phyloP scores from a whole-genome alignment of 495 filamentous ascomycete genomes.

The Tuber calosporum region DNA sequence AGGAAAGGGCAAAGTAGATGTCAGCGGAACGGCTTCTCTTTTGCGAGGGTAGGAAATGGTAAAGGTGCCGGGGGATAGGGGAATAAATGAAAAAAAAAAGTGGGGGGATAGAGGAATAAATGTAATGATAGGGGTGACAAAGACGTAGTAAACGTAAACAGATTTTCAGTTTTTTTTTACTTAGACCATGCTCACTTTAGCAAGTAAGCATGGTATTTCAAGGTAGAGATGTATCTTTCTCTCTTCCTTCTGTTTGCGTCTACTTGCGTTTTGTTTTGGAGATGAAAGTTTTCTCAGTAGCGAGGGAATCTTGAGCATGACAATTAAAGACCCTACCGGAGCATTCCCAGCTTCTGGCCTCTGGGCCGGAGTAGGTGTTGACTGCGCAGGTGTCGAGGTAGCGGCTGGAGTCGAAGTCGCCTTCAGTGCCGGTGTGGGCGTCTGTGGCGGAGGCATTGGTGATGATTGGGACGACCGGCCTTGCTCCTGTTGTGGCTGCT shows the following conservation, averaged over 20 bases:
- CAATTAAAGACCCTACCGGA: background rate
- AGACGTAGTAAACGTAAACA: slow-evolving; percentile 3
- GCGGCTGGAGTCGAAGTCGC: slow-evolving; percentile 4
- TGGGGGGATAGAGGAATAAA: slow-evolving; percentile 21
- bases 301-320: slow-evolving; percentile 20
- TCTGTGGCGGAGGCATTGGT: slow-evolving; percentile 13
- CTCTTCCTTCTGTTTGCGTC: background rate
- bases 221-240: background rate
- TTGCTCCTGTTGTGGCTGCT: slow-evolving; percentile 9
- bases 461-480: slow-evolving; percentile 12
- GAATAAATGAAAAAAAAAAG: slow-evolving; percentile 12
- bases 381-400: slow-evolving; percentile 40
- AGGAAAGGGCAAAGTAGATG: slow-evolving; percentile 24
- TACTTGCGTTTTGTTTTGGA: slow-evolving; percentile 23
- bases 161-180: background rate
- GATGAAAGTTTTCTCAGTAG: slow-evolving; percentile 29
- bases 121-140: background rate
- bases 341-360: background rate
- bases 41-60: slow-evolving; percentile 10
- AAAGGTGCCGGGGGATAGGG: slow-evolving; percentile 14
- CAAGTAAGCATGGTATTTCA: background rate
- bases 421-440: background rate
- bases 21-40: slow-evolving; percentile 29
- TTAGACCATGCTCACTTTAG: background rate
- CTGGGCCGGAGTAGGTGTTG: slow-evolving; percentile 40